These are phyloP conservation scores for Kodamaea restingae DNA, from an alignment of 805 yeast genomes.

Conservation along the genomic window DNA sequence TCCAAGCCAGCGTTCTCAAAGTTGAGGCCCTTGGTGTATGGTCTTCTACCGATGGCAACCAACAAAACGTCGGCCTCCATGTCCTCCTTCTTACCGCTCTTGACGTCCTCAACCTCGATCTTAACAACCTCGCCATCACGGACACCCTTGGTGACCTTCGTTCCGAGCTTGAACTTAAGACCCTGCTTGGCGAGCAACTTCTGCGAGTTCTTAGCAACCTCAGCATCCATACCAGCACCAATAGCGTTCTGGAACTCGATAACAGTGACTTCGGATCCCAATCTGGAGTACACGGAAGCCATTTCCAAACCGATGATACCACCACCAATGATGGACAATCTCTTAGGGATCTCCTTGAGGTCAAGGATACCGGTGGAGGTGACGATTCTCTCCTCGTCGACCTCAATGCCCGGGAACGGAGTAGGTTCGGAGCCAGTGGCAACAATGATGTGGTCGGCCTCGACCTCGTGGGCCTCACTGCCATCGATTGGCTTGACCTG, in stretches of 20 bases:
- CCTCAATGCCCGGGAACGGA: slow-evolving; percentile 96
- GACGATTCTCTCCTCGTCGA: slow-evolving; percentile 96
- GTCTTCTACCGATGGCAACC: slow-evolving; percentile 99
- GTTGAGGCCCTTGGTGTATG: slow-evolving; percentile 85
- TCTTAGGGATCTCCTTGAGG: slow-evolving; percentile 87
- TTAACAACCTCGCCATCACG: slow-evolving; percentile 86
- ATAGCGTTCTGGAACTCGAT: slow-evolving; percentile 85
- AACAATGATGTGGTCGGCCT: slow-evolving; percentile 84
- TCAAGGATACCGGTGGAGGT: slow-evolving; percentile 90
- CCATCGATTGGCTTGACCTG: slow-evolving; percentile 86
- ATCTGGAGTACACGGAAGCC: slow-evolving; percentile 96
- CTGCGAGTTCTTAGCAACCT: slow-evolving; percentile 86
- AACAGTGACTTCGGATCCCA: slow-evolving; percentile 94
- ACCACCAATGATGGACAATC: slow-evolving; percentile 92
- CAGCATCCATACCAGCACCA: slow-evolving; percentile 98
- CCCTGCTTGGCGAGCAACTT: slow-evolving; percentile 94
- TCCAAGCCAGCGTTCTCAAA: slow-evolving; percentile 89
- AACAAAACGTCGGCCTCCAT: slow-evolving; percentile 88
- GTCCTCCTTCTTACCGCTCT: slow-evolving; percentile 73
- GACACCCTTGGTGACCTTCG: slow-evolving; percentile 84
- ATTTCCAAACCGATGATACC: slow-evolving; percentile 99
- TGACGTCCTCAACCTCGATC: slow-evolving; percentile 84
- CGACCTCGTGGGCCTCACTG: slow-evolving; percentile 60
- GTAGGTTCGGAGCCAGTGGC: slow-evolving; percentile 99
- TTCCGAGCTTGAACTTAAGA: slow-evolving; percentile 83